Base-by-base conservation (phyloP, 179 eudicot species). In the Sideroxylon spinosum region DNA sequence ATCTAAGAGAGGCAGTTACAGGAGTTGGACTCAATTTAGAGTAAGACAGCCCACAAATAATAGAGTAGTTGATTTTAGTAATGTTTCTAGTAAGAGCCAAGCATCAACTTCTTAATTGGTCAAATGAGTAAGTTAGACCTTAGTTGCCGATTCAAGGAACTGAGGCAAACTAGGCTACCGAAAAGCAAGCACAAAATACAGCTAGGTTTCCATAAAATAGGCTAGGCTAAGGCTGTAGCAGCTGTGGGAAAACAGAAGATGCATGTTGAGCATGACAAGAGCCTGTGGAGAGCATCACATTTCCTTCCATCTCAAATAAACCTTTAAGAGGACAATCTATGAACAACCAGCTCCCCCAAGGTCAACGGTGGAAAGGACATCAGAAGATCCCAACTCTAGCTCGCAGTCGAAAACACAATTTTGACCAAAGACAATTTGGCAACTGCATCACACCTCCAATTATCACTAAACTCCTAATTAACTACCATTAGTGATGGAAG, bases 251-350 rank as follows among this genome's bases (percentile, higher is more conserved):
- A 61, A 61, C 9, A 61, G 10, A 61, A 61, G 12, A 61, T 61
- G 65, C 65, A 61, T 0, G 26, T 12, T n/a, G 28, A 61, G 25
- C 10, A 61, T 61, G 61, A 22, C 26, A 20, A 61, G 14, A 61
- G 28, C 22, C 26, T 28, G 9, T 6, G 14, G 8, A 61, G 44
- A 37, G 44, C 44, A 37, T 61, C 29, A 20, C 26, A 22, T 61
- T 61, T 61, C 61, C 65, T 61, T 61, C 65, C 65, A 61, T n/a
- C 65, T n/a, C 65, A 61, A 61, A 22, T 61, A 61, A 0, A 25
- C 65, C 22, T 61, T 7, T 1, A 12, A 20, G 26, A 29, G 37
- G 37, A 29, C 37, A 29, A 29, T 1, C 26, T 23, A 61, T 61
- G 12, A 5, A 9, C 7, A 1, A 8, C 65, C 65, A 61, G 13